phyloP scores from a whole-genome alignment of 1,139 yeast genomes.

The Pneumocystis jirovecii region DNA sequence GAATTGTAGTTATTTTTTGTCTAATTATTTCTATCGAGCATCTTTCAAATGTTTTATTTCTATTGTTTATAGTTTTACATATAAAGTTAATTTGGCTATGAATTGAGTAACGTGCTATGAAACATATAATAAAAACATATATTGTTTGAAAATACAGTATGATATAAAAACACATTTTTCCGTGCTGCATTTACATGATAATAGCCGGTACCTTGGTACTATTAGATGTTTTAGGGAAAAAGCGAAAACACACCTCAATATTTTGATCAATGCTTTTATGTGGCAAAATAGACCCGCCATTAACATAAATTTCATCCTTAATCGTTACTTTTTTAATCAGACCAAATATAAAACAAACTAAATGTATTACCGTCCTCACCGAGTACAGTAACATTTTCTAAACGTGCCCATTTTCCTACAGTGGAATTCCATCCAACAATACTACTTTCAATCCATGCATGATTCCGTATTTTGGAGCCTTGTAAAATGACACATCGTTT shows the following conservation, averaged over 20 bases:
- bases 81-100: not conserved
- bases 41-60: not conserved
- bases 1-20: not conserved
- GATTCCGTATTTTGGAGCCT: constrained; percentile 87
- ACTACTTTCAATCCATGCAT: constrained; percentile 94
- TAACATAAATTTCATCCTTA: constrained; percentile 94
- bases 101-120: not conserved
- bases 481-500: constrained; percentile 87
- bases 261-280: constrained; percentile 94
- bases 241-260: constrained; percentile 47
- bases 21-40: too few species aligned
- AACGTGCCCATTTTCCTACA: constrained; percentile 98
- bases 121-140: not conserved
- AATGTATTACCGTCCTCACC: constrained; percentile 94
- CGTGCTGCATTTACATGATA: constrained; percentile 50
- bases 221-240: not conserved
- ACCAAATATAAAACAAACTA: not conserved
- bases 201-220: constrained; percentile 46
- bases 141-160: too few species aligned
- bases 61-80: not conserved
- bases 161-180: not conserved
- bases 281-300: constrained; percentile 88
- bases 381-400: constrained; percentile 92
- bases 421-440: constrained; percentile 99
- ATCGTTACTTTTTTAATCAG: not conserved